Base-by-base conservation (phyloP, 2,329 filamentous ascomycete species). In the Diaporthe ilicicola region DNA sequence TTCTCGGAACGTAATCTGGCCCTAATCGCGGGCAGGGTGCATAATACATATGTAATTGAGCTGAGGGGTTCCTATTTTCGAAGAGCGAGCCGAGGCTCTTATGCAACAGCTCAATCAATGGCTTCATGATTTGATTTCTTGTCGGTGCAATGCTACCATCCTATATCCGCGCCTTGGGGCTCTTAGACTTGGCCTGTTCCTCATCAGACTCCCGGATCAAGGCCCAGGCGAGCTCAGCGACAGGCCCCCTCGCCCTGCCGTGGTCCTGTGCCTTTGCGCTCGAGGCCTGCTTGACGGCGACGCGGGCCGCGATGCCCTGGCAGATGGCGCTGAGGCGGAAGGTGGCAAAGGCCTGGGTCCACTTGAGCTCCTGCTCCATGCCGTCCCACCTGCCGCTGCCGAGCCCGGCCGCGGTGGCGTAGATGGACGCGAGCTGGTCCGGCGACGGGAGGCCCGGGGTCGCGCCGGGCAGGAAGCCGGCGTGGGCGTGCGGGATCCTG, bases 231-330 rank as follows among this genome's bases (percentile, higher is more conserved):
- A 92, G 86, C 81, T 94, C 87, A 0, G 92, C 94, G 84, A 95
- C 89, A 27, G 93, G 91, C 55, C 84, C 86, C 82, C 93, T 91
- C 79, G 89, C 88, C 69, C 83, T 84, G 0, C 87, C 94, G 81
- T 97, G 93, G 51, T 90, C 87, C 75, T 86, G 88, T 8, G 96
- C 96, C 79, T 92, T 89, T 70, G 90, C 92, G 80, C 94, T 97
- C 82, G 94, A 97, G 46, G 96, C 96, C 86, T 98, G 95, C 61
- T 95, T 85, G 59, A 88, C 84, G 32, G 96, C 96, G 80, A 93
- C 93, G 74, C 96, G 85, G 62, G 96, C 96, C 61, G 95, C 95
- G 79, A 99, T 98, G 3, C 96, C 96, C 84, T 99, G 96, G 76
- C 86, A 88, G 73, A 93, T 90, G 64, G 86, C 90, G 37, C 89